A percentile compares a stretch with the other conserved stretches of the same genome.
Evolutionary conservation across 2,329 filamentous ascomycete genomes (phyloP).

Genomic region (Emergomyces pasteurianus): DNA sequence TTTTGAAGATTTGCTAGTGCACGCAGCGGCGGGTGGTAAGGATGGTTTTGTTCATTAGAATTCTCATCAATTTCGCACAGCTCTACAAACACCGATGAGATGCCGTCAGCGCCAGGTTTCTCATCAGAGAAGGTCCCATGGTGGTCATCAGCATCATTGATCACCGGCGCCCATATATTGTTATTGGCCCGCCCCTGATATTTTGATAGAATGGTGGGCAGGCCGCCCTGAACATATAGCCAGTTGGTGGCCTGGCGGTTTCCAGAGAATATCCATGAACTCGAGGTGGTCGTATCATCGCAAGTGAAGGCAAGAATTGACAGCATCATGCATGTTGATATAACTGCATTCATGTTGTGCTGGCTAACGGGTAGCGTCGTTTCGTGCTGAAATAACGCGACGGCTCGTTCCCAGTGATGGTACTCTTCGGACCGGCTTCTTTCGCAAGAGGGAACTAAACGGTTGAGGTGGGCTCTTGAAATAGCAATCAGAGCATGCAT

Average conservation of each 20-base stretch:
- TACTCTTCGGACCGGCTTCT: conserved; percentile 14
- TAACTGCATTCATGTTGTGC: conserved; percentile 16
- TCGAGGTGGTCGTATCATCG: conserved; percentile 13
- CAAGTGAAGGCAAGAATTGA: conserved; percentile 17
- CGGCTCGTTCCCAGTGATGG: conserved; percentile 20
- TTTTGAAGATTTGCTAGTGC: conserved; percentile 11
- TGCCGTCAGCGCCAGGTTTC: conserved; percentile 14
- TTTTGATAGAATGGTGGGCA: conserved; percentile 15
- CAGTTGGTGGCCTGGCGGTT: conserved; percentile 18
- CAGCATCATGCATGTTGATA: conserved; percentile 24
- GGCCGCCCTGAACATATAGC: conserved; percentile 20
- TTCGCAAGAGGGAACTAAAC: conserved; percentile 11
- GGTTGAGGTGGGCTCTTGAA: conserved; percentile 18
- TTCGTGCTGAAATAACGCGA: conserved; percentile 17
- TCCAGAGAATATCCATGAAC: conserved; percentile 21
- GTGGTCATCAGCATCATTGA: conserved; percentile 10
- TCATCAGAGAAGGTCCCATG: conserved; percentile 11
- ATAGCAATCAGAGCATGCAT: conserved; percentile 22
- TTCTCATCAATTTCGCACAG: conserved; percentile 18
- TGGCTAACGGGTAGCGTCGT: conserved; percentile 11
- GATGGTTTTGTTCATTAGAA: conserved; percentile 12
- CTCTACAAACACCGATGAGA: conserved; percentile 18
- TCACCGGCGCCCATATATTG: conserved; percentile 19
- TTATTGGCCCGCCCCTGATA: conserved; percentile 8
- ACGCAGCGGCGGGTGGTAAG: conserved; percentile 17